Conservation (phyloP, 1,284 basidiomycete genomes). For the Fomitiporia mediterranea region DNA sequence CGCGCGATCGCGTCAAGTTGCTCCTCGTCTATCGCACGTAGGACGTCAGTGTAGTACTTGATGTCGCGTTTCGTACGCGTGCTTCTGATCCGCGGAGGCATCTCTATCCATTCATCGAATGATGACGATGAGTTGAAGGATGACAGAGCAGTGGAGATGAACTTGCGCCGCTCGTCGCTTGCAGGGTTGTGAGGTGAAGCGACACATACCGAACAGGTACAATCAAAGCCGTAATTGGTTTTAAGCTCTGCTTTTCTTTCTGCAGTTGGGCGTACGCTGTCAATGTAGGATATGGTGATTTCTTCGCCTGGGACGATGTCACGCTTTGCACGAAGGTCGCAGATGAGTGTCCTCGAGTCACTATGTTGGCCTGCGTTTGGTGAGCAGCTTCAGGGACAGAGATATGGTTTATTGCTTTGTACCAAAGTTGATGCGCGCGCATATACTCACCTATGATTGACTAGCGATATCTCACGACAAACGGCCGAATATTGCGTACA, state of each 20-base stretch:
- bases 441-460: background rate
- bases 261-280: background rate
- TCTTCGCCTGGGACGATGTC: background rate
- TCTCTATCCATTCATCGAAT: background rate
- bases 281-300: background rate
- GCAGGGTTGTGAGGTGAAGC: background rate
- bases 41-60: background rate
- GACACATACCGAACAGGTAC: background rate
- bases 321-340: background rate
- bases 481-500: background rate
- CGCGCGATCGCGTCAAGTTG: background rate
- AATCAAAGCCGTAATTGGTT: background rate
- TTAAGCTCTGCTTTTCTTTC: background rate
- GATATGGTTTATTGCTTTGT: background rate
- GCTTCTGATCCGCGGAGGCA: background rate
- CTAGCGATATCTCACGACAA: background rate
- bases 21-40: background rate
- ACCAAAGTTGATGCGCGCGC: background rate
- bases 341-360: background rate
- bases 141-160: background rate
- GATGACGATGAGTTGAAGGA: background rate
- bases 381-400: background rate
- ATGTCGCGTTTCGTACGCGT: background rate
- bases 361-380: background rate
- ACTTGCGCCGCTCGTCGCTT: background rate